phyloP scores from a whole-genome alignment of 805 yeast genomes.

The Wickerhamia fluorescens region DNA sequence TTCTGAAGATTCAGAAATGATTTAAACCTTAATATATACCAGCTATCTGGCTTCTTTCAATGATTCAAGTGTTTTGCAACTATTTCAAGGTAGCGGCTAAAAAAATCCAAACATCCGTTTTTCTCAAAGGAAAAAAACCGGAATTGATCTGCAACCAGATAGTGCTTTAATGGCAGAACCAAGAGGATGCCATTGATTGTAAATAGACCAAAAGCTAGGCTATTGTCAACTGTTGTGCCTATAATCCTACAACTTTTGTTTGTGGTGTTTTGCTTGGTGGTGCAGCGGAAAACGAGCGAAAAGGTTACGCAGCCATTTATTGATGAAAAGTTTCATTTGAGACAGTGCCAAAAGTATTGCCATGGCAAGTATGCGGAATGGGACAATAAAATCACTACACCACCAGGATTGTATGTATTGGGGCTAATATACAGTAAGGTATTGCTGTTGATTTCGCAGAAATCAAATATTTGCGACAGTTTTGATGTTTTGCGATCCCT shows the following conservation, averaged over 20 bases:
- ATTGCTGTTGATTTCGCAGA: slow-evolving; percentile 30
- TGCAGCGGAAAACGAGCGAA: slow-evolving; percentile 7
- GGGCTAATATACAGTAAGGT: slow-evolving; percentile 34
- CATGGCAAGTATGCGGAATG: slow-evolving; percentile 55
- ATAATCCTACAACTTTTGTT: slow-evolving; percentile 1
- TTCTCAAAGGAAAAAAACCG: too few relatives aligned
- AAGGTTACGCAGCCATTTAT: slow-evolving; percentile 31
- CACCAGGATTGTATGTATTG: slow-evolving; percentile 77
- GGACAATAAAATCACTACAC: slow-evolving; percentile 93
- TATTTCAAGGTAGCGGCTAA: not conserved
- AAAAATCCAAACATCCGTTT: too few relatives aligned
- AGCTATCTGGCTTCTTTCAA: too few relatives aligned
- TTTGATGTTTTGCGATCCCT: slow-evolving; percentile 29
- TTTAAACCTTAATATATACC: too few relatives aligned
- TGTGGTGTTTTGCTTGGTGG: slow-evolving; percentile 8
- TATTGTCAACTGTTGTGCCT: too few relatives aligned
- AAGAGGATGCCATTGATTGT: too few relatives aligned
- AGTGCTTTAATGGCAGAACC: too few relatives aligned
- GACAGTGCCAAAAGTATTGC: slow-evolving; percentile 68
- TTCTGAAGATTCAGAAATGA: too few relatives aligned
- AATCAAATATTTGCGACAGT: slow-evolving; percentile 10
- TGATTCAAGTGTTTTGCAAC: too few relatives aligned
- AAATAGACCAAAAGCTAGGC: too few relatives aligned
- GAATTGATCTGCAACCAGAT: too few relatives aligned
- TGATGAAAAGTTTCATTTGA: slow-evolving; percentile 83